Conservation (phyloP, 2,329 filamentous ascomycete species). For the Paramyrothecium roridum region DNA sequence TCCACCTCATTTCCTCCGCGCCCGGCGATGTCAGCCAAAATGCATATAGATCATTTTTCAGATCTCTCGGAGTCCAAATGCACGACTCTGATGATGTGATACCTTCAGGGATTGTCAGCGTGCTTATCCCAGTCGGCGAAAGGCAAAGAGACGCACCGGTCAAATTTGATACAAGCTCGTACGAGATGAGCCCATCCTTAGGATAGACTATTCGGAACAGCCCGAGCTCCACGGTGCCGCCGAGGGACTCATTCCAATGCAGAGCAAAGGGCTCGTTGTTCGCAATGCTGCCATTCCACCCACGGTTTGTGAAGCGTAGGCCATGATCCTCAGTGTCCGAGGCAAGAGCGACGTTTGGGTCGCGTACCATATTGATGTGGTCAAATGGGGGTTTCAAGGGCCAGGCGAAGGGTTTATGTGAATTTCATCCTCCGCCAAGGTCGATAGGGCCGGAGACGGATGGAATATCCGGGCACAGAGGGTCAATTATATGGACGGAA, state of each 20-base stretch:
- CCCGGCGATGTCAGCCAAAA: slow-evolving; percentile 21
- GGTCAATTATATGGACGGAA: slow-evolving; percentile 1
- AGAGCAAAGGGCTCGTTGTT: slow-evolving; percentile 24
- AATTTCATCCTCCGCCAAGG: background rate
- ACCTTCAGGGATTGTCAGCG: slow-evolving; percentile 12
- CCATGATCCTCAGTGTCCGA: slow-evolving; percentile 17
- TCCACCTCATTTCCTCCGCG: slow-evolving; percentile 20
- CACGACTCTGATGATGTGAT: slow-evolving; percentile 17
- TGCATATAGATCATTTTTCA: slow-evolving; percentile 22
- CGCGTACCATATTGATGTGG: slow-evolving; percentile 14
- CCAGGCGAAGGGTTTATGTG: slow-evolving; percentile 6
- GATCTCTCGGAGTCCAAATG: slow-evolving; percentile 22
- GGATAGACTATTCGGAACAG: slow-evolving; percentile 28
- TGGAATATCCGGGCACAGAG: background rate
- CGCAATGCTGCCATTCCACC: slow-evolving; percentile 30
- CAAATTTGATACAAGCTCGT: slow-evolving; percentile 24
- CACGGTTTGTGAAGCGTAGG: slow-evolving; percentile 26
- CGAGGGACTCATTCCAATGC: slow-evolving; percentile 25
- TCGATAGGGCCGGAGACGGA: background rate
- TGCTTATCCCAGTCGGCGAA: background rate
- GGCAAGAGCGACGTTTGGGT: slow-evolving; percentile 7
- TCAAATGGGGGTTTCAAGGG: slow-evolving; percentile 5
- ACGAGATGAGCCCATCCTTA: slow-evolving; percentile 21
- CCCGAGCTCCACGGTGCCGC: slow-evolving; percentile 16
- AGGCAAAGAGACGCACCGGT: slow-evolving; percentile 18